Evolutionary conservation across 108 stramenopile genomes (phyloP), one percentile per base, ranked within the genome.

Genomic region (Nitzschia putrida): DNA sequence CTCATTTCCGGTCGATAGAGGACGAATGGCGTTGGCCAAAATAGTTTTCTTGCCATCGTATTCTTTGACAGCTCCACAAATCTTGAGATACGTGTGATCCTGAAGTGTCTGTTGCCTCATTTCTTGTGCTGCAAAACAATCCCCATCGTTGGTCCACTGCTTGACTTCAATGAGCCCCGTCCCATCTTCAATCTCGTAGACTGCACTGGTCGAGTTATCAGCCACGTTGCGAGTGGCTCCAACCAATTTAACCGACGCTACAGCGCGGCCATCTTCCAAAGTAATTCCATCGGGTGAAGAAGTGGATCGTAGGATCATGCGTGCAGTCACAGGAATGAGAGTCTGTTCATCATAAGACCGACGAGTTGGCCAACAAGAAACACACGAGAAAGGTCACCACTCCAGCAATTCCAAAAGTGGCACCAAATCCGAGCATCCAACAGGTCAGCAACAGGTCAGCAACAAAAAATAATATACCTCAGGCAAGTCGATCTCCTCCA

Each of bases 101-200:
- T 75, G 52, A 11, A 61, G 58, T 1, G 76, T 82, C 41, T 74
- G 68, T 29, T 68, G 52, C 11, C 85, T 73, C 65, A 85, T 51
- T 69, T 85, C 73, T 21, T 37, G 24, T 7, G 86, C 55, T n/a
- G 73, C 88, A 9, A 64, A 67, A 55, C 83, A 78, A 29, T 89
- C 87, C 45, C 85, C 78, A 38, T 85, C 85, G 54, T 90, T 78
- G 43, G 79, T 39, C 85, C 83, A 93, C 45, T 90, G 82, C 73
- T 93, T 93, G 49, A 89, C 91, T 18, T 84, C 69, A 16, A 89
- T 77, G 4, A 87, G 14, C 25, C 95, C 95, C 0, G 95, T 95
- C 0, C 95, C 95, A 66, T 95, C 95, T 79, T 95, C 95, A 23
- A 93, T 59, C 21, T 77, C 61, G 50, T 88, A 88, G 41, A 71